Evolutionary conservation across 352 stramenopile species (phyloP).

Genomic region (Phytophthora uliginosa): DNA sequence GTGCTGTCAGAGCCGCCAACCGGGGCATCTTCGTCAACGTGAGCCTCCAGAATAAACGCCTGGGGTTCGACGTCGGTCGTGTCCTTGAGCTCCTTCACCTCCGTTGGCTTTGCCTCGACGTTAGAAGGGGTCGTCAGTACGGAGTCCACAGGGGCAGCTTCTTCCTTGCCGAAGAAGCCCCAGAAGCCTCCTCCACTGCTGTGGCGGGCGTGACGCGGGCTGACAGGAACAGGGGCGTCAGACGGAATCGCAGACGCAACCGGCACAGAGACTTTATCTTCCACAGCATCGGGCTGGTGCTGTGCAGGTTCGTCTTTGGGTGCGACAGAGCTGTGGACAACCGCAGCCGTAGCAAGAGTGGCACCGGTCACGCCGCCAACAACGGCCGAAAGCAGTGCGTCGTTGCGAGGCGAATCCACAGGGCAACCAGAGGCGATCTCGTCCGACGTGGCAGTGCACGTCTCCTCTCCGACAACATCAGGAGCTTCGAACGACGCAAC

Average conservation of each 20-base stretch:
- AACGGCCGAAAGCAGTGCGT: neutral
- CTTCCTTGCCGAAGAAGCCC: constrained; percentile 31
- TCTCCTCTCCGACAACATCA: neutral
- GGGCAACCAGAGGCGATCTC: neutral
- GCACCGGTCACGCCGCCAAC: neutral
- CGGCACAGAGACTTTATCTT: neutral
- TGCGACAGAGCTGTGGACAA: neutral
- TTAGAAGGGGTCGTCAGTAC: neutral
- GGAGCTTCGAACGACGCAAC: neutral
- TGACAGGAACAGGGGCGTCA: neutral
- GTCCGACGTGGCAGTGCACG: neutral
- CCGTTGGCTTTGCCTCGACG: neutral
- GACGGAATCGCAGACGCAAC: neutral
- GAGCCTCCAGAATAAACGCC: neutral
- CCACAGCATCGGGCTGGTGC: neutral
- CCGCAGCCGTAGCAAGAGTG: neutral
- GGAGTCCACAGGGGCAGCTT: neutral
- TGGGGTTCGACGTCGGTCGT: neutral
- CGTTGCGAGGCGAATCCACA: neutral
- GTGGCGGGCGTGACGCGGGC: constrained; percentile 4
- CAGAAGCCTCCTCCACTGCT: constrained; percentile 36
- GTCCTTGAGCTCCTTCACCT: neutral
- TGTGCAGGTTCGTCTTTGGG: neutral
- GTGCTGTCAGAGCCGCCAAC: neutral
- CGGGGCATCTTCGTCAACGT: neutral